phyloP scores from a whole-genome alignment of 2,329 filamentous ascomycete species.

The Aspergillus chevalieri region DNA sequence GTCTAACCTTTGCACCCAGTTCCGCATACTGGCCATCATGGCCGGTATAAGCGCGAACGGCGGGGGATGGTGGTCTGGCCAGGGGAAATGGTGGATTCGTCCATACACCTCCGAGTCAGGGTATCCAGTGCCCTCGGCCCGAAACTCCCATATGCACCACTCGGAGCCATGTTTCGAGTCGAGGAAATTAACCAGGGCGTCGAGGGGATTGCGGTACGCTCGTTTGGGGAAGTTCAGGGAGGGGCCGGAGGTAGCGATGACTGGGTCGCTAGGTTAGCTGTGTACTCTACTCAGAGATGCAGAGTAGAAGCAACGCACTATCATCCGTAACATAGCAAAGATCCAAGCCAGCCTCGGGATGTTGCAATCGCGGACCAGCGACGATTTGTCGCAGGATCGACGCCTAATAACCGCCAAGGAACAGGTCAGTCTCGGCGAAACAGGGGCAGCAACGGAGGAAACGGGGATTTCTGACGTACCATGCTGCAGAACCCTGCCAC shows the following conservation, averaged over 20 bases:
- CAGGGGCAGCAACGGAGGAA: neutral
- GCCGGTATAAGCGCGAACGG: constrained; percentile 83
- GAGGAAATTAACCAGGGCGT: constrained; percentile 79
- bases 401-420: constrained; percentile 41
- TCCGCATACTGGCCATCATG: constrained; percentile 87
- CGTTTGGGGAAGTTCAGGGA: constrained; percentile 82
- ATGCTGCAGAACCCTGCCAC: constrained; percentile 1
- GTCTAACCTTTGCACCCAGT: constrained; percentile 60
- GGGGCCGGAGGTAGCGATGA: constrained; percentile 74
- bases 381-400: constrained; percentile 85
- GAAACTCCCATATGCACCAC: constrained; percentile 98
- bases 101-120: constrained; percentile 82
- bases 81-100: constrained; percentile 85
- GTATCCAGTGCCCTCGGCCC: constrained; percentile 93
- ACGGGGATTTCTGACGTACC: constrained; percentile 4
- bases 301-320: constrained; percentile 32
- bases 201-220: constrained; percentile 88
- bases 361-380: constrained; percentile 74
- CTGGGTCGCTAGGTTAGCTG: constrained; percentile 24
- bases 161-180: constrained; percentile 74
- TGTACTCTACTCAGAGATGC: neutral
- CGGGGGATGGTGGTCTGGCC: constrained; percentile 94
- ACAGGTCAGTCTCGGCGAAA: neutral
- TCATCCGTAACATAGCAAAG: constrained; percentile 91
- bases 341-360: constrained; percentile 83